Conservation (phyloP, 345 rosid genomes). For the Theobroma cacao region DNA sequence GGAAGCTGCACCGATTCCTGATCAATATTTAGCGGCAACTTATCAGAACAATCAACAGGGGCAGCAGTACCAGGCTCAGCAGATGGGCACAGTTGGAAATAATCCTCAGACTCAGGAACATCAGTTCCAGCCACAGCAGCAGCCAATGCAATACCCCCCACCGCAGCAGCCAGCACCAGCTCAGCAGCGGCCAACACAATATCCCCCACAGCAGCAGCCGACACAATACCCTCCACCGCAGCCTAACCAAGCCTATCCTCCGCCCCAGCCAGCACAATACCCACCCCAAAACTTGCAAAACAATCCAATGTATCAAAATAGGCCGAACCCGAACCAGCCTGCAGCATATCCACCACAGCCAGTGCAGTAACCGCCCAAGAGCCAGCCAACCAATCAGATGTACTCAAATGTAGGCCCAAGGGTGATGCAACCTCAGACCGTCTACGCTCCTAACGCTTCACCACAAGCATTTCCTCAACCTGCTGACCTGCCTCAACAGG, state of each 20-base stretch:
- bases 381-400: constrained; percentile 3
- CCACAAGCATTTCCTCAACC: constrained; percentile 10
- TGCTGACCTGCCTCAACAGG: neutral
- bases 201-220: constrained; percentile 4
- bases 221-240: constrained; percentile 16
- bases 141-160: neutral
- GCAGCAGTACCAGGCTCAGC: neutral
- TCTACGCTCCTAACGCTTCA: neutral
- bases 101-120: constrained; percentile 8
- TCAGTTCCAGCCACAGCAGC: constrained; percentile 4
- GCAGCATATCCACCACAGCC: constrained; percentile 8
- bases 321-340: constrained; percentile 6
- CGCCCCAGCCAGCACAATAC: neutral
- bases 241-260: constrained; percentile 7
- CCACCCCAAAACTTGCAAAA: neutral
- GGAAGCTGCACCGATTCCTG: neutral
- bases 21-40: neutral
- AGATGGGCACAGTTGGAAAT: neutral
- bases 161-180: constrained; percentile 9
- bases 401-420: constrained; percentile 4
- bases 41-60: neutral
- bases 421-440: neutral
- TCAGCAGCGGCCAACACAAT: neutral
- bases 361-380: constrained; percentile 14
- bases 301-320: neutral